phyloP scores from a whole-genome alignment of 306 rosid genomes.

The Carpinus fangiana region DNA sequence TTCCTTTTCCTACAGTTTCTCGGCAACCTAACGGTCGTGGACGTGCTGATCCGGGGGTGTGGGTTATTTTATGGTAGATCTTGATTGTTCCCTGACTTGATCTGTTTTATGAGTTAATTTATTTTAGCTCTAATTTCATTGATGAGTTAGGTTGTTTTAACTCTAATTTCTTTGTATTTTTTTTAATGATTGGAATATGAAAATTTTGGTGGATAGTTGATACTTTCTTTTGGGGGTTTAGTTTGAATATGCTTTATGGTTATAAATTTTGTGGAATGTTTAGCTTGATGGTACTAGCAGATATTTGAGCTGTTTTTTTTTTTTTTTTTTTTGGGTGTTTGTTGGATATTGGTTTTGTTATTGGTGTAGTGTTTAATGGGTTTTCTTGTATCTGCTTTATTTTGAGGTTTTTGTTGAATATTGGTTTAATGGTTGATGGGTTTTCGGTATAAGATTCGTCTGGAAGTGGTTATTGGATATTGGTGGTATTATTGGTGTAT shows the following conservation, averaged over 20 bases:
- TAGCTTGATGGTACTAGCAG: neutral
- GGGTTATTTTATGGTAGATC: slow-evolving; percentile 34
- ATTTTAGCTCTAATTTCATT: neutral
- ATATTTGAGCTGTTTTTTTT: neutral
- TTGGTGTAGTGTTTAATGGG: neutral
- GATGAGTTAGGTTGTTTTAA: neutral
- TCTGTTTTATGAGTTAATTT: slow-evolving; percentile 16
- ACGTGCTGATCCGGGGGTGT: slow-evolving; percentile 18
- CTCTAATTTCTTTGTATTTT: neutral
- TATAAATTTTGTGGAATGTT: neutral
- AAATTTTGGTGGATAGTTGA: neutral
- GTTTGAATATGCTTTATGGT: neutral
- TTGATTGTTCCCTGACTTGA: slow-evolving; percentile 11
- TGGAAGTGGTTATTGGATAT: neutral
- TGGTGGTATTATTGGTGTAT: neutral
- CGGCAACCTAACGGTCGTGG: neutral
- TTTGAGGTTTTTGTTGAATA: neutral
- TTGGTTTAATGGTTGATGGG: neutral
- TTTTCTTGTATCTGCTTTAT: neutral
- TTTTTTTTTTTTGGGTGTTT: neutral
- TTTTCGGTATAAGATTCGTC: neutral
- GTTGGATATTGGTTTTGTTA: neutral
- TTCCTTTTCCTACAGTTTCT: slow-evolving; percentile 2
- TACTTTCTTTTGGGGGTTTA: neutral
- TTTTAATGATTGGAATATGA: neutral